phyloP scores from a whole-genome alignment of 495 filamentous ascomycete species.

The Thozetella sp. region DNA sequence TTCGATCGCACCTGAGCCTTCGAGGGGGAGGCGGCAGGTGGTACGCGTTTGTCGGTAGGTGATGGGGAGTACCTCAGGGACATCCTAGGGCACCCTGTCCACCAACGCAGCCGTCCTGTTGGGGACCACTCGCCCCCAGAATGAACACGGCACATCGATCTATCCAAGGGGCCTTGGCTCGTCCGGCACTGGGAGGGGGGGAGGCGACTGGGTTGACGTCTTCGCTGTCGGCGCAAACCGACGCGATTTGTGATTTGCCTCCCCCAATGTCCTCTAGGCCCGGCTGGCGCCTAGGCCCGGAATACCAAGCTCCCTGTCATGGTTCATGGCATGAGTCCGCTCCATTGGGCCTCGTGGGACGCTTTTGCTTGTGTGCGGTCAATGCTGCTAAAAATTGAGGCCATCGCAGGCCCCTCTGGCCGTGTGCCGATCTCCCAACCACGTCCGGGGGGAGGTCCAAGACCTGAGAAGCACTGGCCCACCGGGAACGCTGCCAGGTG shows the following conservation, averaged over 20 bases:
- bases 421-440: background rate
- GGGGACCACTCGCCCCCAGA: too few species aligned
- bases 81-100: too few species aligned
- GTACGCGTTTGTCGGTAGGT: background rate
- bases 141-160: too few species aligned
- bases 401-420: background rate
- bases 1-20: background rate
- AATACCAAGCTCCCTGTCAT: background rate
- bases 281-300: background rate
- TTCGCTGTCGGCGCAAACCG: too few species aligned
- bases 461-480: background rate
- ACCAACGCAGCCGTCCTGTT: too few species aligned
- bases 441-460: background rate
- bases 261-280: background rate
- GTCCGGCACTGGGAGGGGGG: too few species aligned
- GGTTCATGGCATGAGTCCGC: background rate
- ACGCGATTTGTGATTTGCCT: background rate
- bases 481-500: background rate
- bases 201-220: too few species aligned
- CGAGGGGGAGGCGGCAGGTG: background rate
- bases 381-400: conserved; percentile 1
- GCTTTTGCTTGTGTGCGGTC: background rate
- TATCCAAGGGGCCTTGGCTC: too few species aligned
- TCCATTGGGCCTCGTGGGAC: background rate
- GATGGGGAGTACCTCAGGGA: background rate